These are phyloP conservation scores for Alternaria metachromatica DNA, from an alignment of 2,329 filamentous ascomycete species.

Conservation along the genomic window DNA sequence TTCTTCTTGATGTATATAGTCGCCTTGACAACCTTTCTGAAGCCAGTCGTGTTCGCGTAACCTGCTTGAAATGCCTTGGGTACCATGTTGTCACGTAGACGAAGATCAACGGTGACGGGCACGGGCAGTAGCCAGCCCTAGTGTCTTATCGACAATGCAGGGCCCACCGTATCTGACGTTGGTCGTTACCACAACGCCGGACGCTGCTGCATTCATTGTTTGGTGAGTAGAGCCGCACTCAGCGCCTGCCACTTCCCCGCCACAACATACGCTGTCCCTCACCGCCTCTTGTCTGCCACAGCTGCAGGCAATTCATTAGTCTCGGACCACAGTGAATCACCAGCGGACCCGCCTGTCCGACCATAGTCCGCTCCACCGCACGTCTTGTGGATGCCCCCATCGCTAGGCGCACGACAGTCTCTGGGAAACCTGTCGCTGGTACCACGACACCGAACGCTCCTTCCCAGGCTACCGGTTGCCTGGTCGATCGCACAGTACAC, in stretches of 20 bases:
- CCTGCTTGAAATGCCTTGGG: conserved; percentile 56
- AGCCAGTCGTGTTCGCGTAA: conserved; percentile 53
- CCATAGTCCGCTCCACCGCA: conserved; percentile 18
- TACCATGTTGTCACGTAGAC: conserved; percentile 42
- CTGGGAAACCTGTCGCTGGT: conserved; percentile 31
- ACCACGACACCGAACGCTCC: conserved; percentile 19
- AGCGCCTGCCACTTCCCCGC: conserved; percentile 3
- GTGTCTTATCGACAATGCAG: conserved; percentile 10
- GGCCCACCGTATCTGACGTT: conserved; percentile 8
- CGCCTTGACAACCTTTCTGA: conserved; percentile 56
- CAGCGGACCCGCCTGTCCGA: conserved; percentile 5
- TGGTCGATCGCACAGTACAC: conserved; percentile 21
- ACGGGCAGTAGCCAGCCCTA: conserved; percentile 3
- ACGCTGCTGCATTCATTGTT: conserved; percentile 8
- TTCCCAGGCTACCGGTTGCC: conserved; percentile 11
- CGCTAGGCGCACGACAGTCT: conserved; percentile 24
- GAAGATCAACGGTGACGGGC: conserved; percentile 4
- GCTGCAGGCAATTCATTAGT: conserved; percentile 2
- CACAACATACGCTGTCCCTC: conserved; percentile 19
- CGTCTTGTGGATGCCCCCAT: conserved; percentile 36
- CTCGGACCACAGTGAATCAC: conserved; percentile 5
- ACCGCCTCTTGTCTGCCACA: conserved; percentile 24
- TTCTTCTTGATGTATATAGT: conserved; percentile 57
- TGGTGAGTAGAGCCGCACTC: conserved; percentile 8
- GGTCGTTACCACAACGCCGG: conserved; percentile 18